These are phyloP conservation scores for Ogataea paraovalis DNA, from an alignment of 805 yeast species.

Conservation along the genomic window DNA sequence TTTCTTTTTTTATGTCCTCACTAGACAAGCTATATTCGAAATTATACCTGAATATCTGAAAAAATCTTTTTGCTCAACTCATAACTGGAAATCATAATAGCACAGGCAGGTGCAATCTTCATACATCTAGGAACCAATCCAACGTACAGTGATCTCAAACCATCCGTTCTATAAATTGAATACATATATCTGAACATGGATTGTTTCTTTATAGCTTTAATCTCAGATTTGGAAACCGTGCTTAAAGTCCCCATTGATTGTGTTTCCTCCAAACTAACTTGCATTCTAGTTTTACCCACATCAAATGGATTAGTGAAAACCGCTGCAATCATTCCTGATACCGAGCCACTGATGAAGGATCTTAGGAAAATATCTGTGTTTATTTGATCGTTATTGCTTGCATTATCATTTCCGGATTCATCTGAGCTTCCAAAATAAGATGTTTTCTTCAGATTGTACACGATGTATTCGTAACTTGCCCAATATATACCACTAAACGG, in stretches of 20 bases:
- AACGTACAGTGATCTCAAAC: slow-evolving; percentile 76
- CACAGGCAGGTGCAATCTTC: slow-evolving; percentile 96
- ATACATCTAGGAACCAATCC: slow-evolving; percentile 83
- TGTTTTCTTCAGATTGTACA: slow-evolving; percentile 25
- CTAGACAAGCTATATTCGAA: not conserved
- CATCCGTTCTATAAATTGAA: slow-evolving; percentile 67
- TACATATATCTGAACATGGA: slow-evolving; percentile 67
- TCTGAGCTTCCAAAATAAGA: slow-evolving; percentile 19
- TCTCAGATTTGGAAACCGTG: slow-evolving; percentile 1
- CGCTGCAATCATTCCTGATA: slow-evolving; percentile 85
- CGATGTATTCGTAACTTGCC: slow-evolving; percentile 70
- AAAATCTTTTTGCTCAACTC: slow-evolving; percentile 76
- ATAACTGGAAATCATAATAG: slow-evolving; percentile 95
- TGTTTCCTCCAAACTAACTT: slow-evolving; percentile 46
- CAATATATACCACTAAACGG: slow-evolving; percentile 96
- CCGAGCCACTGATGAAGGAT: slow-evolving; percentile 76
- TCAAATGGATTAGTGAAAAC: slow-evolving; percentile 90
- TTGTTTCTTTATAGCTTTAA: slow-evolving; percentile 27
- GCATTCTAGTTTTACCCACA: slow-evolving; percentile 93
- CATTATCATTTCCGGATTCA: slow-evolving; percentile 13
- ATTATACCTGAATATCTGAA: slow-evolving; percentile 12
- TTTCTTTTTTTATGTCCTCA: not conserved
- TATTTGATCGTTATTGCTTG: slow-evolving; percentile 14
- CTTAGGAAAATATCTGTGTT: slow-evolving; percentile 43
- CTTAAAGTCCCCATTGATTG: slow-evolving; percentile 10